Conservation (phyloP, 2,329 filamentous ascomycete genomes). For the Alternaria conjuncta region DNA sequence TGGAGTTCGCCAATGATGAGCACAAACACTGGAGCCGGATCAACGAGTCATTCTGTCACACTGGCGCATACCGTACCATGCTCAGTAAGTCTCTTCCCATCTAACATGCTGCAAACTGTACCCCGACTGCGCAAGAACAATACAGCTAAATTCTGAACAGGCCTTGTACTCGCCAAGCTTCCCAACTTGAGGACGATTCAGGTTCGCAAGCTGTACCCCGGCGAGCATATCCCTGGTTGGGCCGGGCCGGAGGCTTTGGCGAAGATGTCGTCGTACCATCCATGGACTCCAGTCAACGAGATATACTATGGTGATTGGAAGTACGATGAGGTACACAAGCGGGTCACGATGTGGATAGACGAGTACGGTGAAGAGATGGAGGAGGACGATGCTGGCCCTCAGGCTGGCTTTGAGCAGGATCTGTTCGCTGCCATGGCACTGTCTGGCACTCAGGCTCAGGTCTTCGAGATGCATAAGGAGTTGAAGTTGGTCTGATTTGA, state of each 20-base stretch:
- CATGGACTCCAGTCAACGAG: slow-evolving; percentile 6
- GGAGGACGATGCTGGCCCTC: slow-evolving; percentile 16
- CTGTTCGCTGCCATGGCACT: slow-evolving; percentile 9
- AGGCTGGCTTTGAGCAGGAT: slow-evolving; percentile 21
- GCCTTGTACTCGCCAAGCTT: slow-evolving; percentile 3
- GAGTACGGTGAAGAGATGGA: slow-evolving; percentile 21
- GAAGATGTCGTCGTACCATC: slow-evolving; percentile 20
- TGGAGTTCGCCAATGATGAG: slow-evolving; percentile 4
- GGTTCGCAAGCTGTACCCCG: slow-evolving; percentile 20
- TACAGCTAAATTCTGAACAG: not conserved
- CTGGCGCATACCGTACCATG: slow-evolving; percentile 19
- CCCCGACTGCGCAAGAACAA: not conserved
- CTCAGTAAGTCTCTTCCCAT: slow-evolving; percentile 2
- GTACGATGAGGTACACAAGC: slow-evolving; percentile 22
- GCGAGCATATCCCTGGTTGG: slow-evolving; percentile 26
- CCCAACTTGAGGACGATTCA: slow-evolving; percentile 14
- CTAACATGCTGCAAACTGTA: not conserved
- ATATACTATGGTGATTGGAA: slow-evolving; percentile 28
- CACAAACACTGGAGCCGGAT: slow-evolving; percentile 6
- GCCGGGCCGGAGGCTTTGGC: slow-evolving; percentile 3
- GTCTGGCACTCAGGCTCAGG: not conserved
- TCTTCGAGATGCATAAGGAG: not conserved
- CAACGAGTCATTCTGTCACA: slow-evolving; percentile 13
- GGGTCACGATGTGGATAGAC: slow-evolving; percentile 18
- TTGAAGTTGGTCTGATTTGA: not conserved